phyloP scores from a whole-genome alignment of 2,329 filamentous ascomycete genomes.

The Alternaria panax region DNA sequence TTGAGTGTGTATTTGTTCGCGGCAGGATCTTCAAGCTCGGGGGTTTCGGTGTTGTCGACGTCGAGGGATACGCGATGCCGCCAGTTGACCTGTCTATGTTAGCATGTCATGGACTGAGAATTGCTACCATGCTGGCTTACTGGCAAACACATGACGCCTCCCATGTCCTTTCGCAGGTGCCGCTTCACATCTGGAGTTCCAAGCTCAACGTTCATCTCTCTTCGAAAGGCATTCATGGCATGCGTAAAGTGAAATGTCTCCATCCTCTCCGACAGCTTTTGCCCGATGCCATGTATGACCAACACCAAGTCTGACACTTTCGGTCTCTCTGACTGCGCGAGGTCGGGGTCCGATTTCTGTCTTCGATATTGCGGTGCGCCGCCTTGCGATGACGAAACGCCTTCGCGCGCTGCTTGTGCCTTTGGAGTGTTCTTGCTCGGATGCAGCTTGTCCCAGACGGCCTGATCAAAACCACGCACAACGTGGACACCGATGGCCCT shows the following conservation, averaged over 20 bases:
- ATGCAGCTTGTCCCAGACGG: slow-evolving; percentile 77
- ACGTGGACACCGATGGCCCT: slow-evolving; percentile 83
- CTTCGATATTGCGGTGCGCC: slow-evolving; percentile 51
- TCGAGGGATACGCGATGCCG: slow-evolving; percentile 87
- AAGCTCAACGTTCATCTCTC: slow-evolving; percentile 85
- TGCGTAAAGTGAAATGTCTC: slow-evolving; percentile 98
- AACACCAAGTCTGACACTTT: slow-evolving; percentile 87
- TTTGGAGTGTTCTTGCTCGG: slow-evolving; percentile 56
- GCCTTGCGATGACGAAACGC: slow-evolving; percentile 55
- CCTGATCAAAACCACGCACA: slow-evolving; percentile 85
- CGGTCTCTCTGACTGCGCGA: slow-evolving; percentile 69
- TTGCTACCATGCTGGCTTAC: slow-evolving; percentile 35
- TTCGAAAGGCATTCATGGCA: slow-evolving; percentile 87
- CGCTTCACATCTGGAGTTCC: slow-evolving; percentile 75
- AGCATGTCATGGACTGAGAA: slow-evolving; percentile 9
- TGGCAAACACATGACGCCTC: slow-evolving; percentile 91
- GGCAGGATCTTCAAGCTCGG: slow-evolving; percentile 64
- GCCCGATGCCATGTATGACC: slow-evolving; percentile 93
- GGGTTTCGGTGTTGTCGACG: slow-evolving; percentile 65
- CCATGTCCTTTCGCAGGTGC: slow-evolving; percentile 77
- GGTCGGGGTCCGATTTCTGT: slow-evolving; percentile 61
- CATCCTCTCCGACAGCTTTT: slow-evolving; percentile 92
- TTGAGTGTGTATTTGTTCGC: slow-evolving; percentile 73
- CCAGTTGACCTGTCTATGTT: slow-evolving; percentile 75
- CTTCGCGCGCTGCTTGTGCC: slow-evolving; percentile 53